Percentiles rank a stretch among this genome's conserved stretches.
Evolutionary conservation across 495 filamentous ascomycete genomes (phyloP).

Genomic region (Penicillium goetzii): DNA sequence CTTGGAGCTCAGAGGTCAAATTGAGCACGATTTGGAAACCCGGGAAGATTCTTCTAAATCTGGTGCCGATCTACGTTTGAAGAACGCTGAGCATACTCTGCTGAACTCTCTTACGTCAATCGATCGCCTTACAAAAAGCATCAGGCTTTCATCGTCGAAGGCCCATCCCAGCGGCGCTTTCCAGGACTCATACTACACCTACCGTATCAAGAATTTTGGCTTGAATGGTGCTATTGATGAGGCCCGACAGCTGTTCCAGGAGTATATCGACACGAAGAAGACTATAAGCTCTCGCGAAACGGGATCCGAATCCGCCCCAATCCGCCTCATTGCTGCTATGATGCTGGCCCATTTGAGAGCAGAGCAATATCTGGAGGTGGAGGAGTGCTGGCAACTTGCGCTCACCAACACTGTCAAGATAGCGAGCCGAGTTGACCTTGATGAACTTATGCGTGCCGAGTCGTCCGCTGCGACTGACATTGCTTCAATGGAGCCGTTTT

Average conservation of each 20-base stretch:
- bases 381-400: constrained; percentile 66
- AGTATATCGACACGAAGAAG: constrained; percentile 46
- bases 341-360: constrained; percentile 65
- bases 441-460: constrained; percentile 24
- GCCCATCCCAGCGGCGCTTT: not conserved
- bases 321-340: constrained; percentile 63
- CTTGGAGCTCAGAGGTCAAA: constrained; percentile 48
- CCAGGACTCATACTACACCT: constrained; percentile 50
- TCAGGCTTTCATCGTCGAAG: constrained; percentile 5
- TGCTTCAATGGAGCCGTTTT: not conserved
- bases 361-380: constrained; percentile 59
- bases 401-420: constrained; percentile 54
- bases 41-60: not conserved
- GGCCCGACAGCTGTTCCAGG: constrained; percentile 59
- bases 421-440: constrained; percentile 32
- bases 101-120: constrained; percentile 31
- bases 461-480: not conserved
- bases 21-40: constrained; percentile 37
- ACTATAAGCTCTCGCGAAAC: constrained; percentile 31
- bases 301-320: constrained; percentile 44
- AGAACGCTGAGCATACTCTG: constrained; percentile 45
- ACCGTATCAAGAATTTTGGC: constrained; percentile 67
- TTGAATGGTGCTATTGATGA: constrained; percentile 55
- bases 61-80: constrained; percentile 27
- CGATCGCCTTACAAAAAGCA: constrained; percentile 21